phyloP scores from a whole-genome alignment of 2,329 filamentous ascomycete genomes.

The Penicillium sp. region DNA sequence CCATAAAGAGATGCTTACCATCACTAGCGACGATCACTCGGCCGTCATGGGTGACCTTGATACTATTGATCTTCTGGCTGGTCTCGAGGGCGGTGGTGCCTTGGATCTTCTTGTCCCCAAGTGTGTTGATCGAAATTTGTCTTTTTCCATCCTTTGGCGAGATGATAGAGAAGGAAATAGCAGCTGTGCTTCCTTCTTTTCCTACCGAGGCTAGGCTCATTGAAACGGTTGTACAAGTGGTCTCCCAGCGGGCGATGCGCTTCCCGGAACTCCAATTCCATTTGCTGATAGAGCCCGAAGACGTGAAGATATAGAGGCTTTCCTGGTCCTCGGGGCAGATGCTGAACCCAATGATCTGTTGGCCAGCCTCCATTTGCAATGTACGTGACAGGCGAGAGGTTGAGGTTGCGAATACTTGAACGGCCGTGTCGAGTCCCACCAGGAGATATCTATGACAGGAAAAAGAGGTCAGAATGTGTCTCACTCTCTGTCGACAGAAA shows the following conservation, averaged over 20 bases:
- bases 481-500: neutral
- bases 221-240: conserved; percentile 37
- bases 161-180: conserved; percentile 42
- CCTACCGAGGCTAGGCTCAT: conserved; percentile 25
- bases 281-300: conserved; percentile 50
- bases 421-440: conserved; percentile 67
- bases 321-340: conserved; percentile 52
- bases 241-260: conserved; percentile 46
- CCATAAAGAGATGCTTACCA: conserved; percentile 57
- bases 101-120: conserved; percentile 23
- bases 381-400: conserved; percentile 78
- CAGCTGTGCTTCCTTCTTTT: conserved; percentile 27
- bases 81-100: conserved; percentile 32
- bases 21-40: conserved; percentile 40
- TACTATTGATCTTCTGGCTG: conserved; percentile 25
- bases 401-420: conserved; percentile 76
- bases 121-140: conserved; percentile 29
- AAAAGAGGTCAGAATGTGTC: conserved; percentile 7
- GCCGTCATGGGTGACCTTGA: conserved; percentile 33
- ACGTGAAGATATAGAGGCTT: conserved; percentile 54
- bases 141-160: conserved; percentile 38
- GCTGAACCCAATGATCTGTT: conserved; percentile 51
- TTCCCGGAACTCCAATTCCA: conserved; percentile 59
- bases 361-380: conserved; percentile 56
- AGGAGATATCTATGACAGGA: conserved; percentile 62